Base-by-base conservation (phyloP, 495 filamentous ascomycete genomes). In the Hypomontagnella monticulosa region DNA sequence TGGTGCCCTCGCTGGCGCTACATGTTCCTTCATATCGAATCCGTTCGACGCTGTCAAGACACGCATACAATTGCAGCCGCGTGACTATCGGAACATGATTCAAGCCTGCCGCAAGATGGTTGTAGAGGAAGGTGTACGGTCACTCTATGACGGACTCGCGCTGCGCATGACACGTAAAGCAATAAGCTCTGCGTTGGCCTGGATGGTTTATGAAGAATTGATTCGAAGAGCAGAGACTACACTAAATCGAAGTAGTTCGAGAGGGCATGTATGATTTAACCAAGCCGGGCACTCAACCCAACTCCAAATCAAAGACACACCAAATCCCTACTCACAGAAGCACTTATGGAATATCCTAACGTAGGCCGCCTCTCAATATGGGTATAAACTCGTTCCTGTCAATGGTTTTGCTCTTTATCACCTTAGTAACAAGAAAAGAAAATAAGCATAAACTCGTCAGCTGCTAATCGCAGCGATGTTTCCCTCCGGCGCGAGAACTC, bases 1-100 rank as follows among this genome's bases (percentile, higher is more conserved):
- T 1, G 93, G 92, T 5, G 85, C 88, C 0, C 70, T 91, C 2
- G 94, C 93, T 20, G 93, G 91, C 16, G 89, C 88, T 9, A 76
- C 93, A 11, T 93, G 91, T 7, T 96, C 93, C 3, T 87, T 89
- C 9, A 82, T 97, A 49, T 96, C 95, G 16, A 99, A 99, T 76
- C 95, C 95, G 1, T 97, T 98, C 65, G 95, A 99, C 78, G 91
- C 93, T 3, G 86, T 98, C 74, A 99, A 99, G 83, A 99, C 95
- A 12, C 80, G 95, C 47, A 84, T 99, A 60, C 95, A 99, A 81
- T 83, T 99, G 14, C 88, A 93, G 79, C 95, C 95, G 18, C 83
- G 79, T 5, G 81, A 85, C 58, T 99, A 99, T 69, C 80, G 85
- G 30, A 98, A 97, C 69, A 92, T 97, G 90, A 71, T 91, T 59